Evolutionary conservation across 1,284 basidiomycete genomes (phyloP).

Genomic region (Spongiforma sp.): DNA sequence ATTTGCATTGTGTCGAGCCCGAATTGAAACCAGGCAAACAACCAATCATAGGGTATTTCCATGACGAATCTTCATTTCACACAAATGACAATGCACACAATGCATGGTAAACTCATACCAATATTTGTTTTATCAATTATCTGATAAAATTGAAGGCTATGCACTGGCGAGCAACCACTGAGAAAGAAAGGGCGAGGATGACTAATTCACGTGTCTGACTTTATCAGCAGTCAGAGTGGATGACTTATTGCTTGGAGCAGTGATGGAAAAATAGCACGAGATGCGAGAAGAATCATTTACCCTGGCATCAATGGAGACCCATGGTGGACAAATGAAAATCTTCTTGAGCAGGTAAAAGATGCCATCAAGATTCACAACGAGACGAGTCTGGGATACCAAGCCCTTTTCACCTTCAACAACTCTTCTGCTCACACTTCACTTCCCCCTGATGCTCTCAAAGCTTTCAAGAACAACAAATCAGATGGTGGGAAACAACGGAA

Average conservation of each 20-base stretch:
- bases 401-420: conserved; percentile 42
- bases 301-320: conserved; percentile 35
- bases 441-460: conserved; percentile 12
- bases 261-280: conserved; percentile 18
- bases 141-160: conserved; percentile 28
- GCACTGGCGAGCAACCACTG: conserved; percentile 5
- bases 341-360: conserved; percentile 29
- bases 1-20: conserved; percentile 14
- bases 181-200: conserved; percentile 20
- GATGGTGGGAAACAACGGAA: conserved; percentile 17
- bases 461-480: conserved; percentile 41
- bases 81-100: conserved; percentile 2
- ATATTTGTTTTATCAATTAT: neutral
- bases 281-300: conserved; percentile 33
- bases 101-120: neutral
- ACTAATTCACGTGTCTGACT: conserved; percentile 28
- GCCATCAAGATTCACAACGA: conserved; percentile 20
- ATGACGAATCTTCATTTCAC: conserved; percentile 42
- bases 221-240: conserved; percentile 18
- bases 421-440: conserved; percentile 38
- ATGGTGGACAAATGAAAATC: conserved; percentile 36
- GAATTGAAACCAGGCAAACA: conserved; percentile 32
- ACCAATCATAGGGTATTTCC: conserved; percentile 38
- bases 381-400: conserved; percentile 31
- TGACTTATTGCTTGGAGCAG: conserved; percentile 7